Evolutionary conservation across 257 asterid genomes (phyloP).

Genomic region (Capsicum chinense): DNA sequence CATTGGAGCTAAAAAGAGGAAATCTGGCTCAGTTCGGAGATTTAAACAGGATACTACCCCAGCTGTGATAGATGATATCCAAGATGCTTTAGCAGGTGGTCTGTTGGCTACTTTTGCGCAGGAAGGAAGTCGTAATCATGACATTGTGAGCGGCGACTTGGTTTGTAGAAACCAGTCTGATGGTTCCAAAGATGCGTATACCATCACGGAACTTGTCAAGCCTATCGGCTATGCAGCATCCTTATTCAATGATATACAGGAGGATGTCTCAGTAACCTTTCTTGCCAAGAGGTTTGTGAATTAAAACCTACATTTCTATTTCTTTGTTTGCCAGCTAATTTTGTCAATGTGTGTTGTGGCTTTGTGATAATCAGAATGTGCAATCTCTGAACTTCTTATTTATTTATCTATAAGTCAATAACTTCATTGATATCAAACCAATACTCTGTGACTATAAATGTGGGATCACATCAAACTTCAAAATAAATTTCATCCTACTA

Average conservation of each 20-base stretch:
- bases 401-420: background rate
- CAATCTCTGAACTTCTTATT: background rate
- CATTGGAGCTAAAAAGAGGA: conserved; percentile 84
- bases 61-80: conserved; percentile 39
- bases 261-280: conserved; percentile 76
- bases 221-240: conserved; percentile 72
- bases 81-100: conserved; percentile 39
- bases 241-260: conserved; percentile 56
- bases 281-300: conserved; percentile 80
- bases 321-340: conserved; percentile 28
- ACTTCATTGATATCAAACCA: conserved; percentile 17
- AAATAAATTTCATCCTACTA: background rate
- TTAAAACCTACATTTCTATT: conserved; percentile 29
- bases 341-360: background rate
- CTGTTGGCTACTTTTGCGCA: conserved; percentile 42
- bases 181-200: conserved; percentile 52
- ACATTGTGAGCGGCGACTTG: conserved; percentile 37
- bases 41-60: conserved; percentile 64
- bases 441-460: background rate
- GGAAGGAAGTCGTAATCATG: conserved; percentile 41
- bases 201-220: conserved; percentile 68
- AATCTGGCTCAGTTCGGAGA: conserved; percentile 89
- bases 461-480: background rate
- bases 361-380: conserved; percentile 21
- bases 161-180: conserved; percentile 49